Base-by-base conservation (phyloP, 73 alveolate genomes). In the Paramecium primaurelia region DNA sequence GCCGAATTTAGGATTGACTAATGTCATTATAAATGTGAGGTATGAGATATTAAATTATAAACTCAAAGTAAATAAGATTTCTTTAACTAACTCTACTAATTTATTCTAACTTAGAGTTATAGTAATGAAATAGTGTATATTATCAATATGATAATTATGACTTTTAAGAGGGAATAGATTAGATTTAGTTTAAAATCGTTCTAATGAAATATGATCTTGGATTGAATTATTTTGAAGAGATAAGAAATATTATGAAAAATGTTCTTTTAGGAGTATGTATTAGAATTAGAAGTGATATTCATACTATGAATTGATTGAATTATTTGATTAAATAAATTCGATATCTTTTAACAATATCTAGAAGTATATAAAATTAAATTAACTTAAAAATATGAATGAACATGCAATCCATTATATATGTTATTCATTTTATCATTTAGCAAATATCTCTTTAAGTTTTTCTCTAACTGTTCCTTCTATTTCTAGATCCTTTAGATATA, bases 391-490 rank as follows among this genome's bases (percentile, higher is more conserved):
- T 54, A 54, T 54, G 32, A 54, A 54, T 54, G 69, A 54, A 54
- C 69, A 54, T 54, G 69, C 32, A 54, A 54, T 54, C 32, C 69
- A 54, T 54, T 54, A 54, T 54, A 54, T 54, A 54, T 54, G 6
- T 54, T 54, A 54, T 54, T 11, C 47, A 75, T 75, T 75, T 75
- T 30, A 25, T 80, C 91, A 80, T 47, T 80, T 80, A 8, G 58
- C 91, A 49, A 80, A 80, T 45, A 47, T 49, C 37, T 80, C 91
- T 25, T 80, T 80, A 22, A 80, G 75, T 22, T 80, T 80, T 16
- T 80, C 91, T 80, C 91, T 80, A 80, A 80, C 73, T 25, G 91
- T 80, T 9, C 91, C 91, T 49, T 80, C 91, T 22, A 80, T 80
- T 47, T 80, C 91, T 18, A 80, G 71, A 45, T 80, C 91, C 51